Conservation (phyloP, 2,329 filamentous ascomycete genomes). For the Domatiomyces globalis region DNA sequence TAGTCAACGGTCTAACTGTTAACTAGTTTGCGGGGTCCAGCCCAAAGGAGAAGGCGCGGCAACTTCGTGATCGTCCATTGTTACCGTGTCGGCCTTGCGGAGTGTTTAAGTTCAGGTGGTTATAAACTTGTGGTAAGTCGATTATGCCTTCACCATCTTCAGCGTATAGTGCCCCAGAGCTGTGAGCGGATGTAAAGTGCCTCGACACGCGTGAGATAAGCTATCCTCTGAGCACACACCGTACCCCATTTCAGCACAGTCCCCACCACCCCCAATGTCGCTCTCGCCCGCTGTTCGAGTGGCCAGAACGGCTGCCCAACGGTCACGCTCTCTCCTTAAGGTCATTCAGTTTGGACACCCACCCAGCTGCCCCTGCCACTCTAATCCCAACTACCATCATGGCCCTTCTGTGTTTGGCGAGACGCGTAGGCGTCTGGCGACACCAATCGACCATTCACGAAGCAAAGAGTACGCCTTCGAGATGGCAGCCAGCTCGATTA, state of each 20-base stretch:
- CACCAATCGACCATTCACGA: constrained; percentile 54
- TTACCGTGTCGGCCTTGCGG: too few species aligned
- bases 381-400: constrained; percentile 63
- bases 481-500: constrained; percentile 89
- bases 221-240: background rate
- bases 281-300: constrained; percentile 31
- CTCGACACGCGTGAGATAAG: background rate
- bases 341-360: constrained; percentile 87
- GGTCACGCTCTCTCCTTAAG: constrained; percentile 51
- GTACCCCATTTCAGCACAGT: background rate
- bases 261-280: constrained; percentile 13
- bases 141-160: too few species aligned
- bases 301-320: constrained; percentile 32
- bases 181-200: background rate
- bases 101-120: too few species aligned
- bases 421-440: constrained; percentile 53
- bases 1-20: too few species aligned
- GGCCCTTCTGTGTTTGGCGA: constrained; percentile 36
- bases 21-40: too few species aligned
- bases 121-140: too few species aligned
- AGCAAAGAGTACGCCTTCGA: constrained; percentile 97
- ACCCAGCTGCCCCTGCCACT: constrained; percentile 81
- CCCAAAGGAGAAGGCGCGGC: too few species aligned
- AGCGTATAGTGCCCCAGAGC: too few species aligned
- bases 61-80: too few species aligned